Percentiles rank a stretch among this genome's conserved stretches.
These are phyloP conservation scores for Kodamaea ohmeri DNA, from an alignment of 1,139 yeast species.

Conservation along the genomic window DNA sequence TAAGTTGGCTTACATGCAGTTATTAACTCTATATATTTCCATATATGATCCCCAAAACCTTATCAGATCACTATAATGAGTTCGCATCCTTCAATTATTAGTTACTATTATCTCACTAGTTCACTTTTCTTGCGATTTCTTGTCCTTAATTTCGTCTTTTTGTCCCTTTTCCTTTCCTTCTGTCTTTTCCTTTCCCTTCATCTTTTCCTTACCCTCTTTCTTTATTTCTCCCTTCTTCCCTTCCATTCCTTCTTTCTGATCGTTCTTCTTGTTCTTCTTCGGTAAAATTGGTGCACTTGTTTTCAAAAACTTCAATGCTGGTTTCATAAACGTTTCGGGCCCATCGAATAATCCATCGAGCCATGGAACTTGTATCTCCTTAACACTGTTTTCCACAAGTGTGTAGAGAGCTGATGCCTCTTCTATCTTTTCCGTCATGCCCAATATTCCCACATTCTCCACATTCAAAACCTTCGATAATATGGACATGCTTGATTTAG, in stretches of 20 bases:
- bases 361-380: constrained; percentile 47
- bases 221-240: neutral
- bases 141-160: neutral
- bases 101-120: neutral
- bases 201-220: neutral
- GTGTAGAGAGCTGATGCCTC: constrained; percentile 32
- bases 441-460: constrained; percentile 29
- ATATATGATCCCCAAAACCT: too few relatives aligned
- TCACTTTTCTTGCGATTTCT: neutral
- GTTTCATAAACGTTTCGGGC: constrained; percentile 21
- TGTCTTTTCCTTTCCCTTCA: neutral
- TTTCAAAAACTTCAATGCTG: constrained; percentile 37
- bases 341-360: constrained; percentile 30
- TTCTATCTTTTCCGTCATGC: constrained; percentile 21
- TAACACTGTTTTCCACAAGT: constrained; percentile 30
- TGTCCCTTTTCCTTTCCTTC: neutral
- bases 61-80: too few relatives aligned
- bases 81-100: too few relatives aligned
- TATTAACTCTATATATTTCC: too few relatives aligned
- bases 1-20: too few relatives aligned
- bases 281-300: constrained; percentile 42
- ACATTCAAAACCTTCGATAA: constrained; percentile 34
- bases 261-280: constrained; percentile 5
- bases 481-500: constrained; percentile 41
- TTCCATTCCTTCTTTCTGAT: neutral